These are phyloP conservation scores for Ophiostoma sp. DNA, from an alignment of 2,329 filamentous ascomycete species.

Conservation along the genomic window DNA sequence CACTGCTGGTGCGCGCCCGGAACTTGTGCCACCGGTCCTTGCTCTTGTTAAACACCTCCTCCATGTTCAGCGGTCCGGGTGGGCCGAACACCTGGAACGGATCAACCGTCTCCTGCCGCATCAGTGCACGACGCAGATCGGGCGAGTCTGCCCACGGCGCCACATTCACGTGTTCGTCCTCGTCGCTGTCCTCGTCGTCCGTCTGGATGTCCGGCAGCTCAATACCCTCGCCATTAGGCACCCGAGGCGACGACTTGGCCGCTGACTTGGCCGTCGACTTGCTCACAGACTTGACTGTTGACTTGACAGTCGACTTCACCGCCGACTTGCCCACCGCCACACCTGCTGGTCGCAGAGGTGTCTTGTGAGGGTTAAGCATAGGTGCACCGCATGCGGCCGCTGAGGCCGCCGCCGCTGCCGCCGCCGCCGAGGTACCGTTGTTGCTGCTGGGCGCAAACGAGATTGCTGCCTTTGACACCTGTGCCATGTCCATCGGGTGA, in stretches of 20 bases:
- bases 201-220: conserved; percentile 93
- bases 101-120: conserved; percentile 78
- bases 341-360: conserved; percentile 55
- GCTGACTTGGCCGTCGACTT: conserved; percentile 56
- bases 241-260: conserved; percentile 69
- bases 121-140: conserved; percentile 68
- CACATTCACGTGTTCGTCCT: conserved; percentile 44
- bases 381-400: conserved; percentile 14
- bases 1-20: conserved; percentile 83
- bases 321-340: conserved; percentile 27
- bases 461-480: conserved; percentile 82
- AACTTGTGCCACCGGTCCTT: conserved; percentile 83
- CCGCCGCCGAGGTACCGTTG: conserved; percentile 11
- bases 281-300: conserved; percentile 51
- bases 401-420: conserved; percentile 20
- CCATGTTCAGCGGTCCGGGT: conserved; percentile 83
- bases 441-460: conserved; percentile 67
- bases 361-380: conserved; percentile 51
- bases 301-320: conserved; percentile 41
- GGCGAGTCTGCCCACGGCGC: conserved; percentile 88
- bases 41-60: conserved; percentile 89
- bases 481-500: conserved; percentile 77
- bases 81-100: conserved; percentile 83
- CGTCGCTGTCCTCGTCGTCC: conserved; percentile 71
- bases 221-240: conserved; percentile 84